phyloP scores from a whole-genome alignment of 2,329 filamentous ascomycete genomes.

The Aureobasidium sp. region DNA sequence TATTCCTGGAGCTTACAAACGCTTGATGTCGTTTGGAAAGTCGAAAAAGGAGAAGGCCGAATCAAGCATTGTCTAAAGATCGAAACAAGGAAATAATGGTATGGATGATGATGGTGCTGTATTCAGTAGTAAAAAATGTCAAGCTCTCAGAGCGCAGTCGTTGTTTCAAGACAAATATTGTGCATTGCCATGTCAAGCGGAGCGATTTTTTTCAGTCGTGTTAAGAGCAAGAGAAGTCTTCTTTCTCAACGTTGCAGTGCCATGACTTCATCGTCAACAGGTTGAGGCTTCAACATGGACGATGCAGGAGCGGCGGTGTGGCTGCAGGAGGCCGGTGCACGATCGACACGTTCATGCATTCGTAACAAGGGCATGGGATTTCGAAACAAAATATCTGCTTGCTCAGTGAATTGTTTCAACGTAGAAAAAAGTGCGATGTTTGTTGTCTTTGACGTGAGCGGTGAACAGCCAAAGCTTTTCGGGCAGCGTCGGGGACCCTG shows the following conservation, averaged over 20 bases:
- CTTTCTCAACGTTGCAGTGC: neutral
- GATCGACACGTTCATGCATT: neutral
- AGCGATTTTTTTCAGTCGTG: neutral
- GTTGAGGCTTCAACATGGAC: slow-evolving; percentile 9
- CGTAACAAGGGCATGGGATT: neutral
- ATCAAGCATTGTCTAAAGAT: neutral
- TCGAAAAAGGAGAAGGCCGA: slow-evolving; percentile 10
- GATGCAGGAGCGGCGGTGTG: slow-evolving; percentile 8
- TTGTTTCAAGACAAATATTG: neutral
- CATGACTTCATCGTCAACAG: slow-evolving; percentile 3
- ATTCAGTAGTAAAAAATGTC: neutral
- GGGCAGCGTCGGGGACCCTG: slow-evolving; percentile 9
- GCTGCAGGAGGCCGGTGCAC: slow-evolving; percentile 6
- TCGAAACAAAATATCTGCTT: neutral
- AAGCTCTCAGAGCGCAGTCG: neutral
- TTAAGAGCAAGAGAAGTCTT: neutral
- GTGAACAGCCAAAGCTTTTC: slow-evolving; percentile 9
- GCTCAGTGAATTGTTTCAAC: neutral
- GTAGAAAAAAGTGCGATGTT: neutral
- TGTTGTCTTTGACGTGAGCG: neutral
- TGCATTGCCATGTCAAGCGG: neutral
- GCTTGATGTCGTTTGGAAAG: neutral
- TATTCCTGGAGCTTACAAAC: slow-evolving; percentile 22
- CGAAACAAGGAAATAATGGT: neutral
- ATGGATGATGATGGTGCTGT: neutral